These are phyloP conservation scores for Cymbopogon flexuosus DNA, from an alignment of 202 grass and related monocot species.

Conservation along the genomic window DNA sequence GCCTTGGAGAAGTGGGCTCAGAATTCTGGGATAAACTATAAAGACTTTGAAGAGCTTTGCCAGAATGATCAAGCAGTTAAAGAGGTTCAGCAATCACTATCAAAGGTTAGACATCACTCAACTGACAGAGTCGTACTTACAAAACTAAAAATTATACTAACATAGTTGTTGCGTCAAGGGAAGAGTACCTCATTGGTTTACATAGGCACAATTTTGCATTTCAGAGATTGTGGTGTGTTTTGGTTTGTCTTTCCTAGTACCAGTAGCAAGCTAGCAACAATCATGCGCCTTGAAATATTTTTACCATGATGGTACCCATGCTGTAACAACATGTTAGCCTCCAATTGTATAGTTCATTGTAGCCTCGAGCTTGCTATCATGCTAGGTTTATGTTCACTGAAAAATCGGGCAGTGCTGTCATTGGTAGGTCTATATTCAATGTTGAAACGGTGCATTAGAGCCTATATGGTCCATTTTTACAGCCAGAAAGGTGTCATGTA, in stretches of 20 bases:
- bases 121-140: no score
- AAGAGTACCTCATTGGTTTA: not conserved
- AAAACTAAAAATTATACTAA: no score
- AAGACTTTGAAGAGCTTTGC: slow-evolving; percentile 55
- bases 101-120: slow-evolving; percentile 42
- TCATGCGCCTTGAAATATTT: not conserved
- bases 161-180: not conserved
- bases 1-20: slow-evolving; percentile 66
- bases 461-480: not conserved
- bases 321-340: not conserved
- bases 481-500: not conserved
- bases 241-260: not conserved
- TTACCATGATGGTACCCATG: not conserved
- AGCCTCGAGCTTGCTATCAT: no score
- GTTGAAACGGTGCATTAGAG: not conserved
- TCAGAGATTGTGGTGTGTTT: not conserved
- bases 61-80: slow-evolving; percentile 51
- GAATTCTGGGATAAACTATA: slow-evolving; percentile 44
- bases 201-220: not conserved
- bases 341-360: no score
- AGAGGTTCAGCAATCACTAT: slow-evolving; percentile 72
- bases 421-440: not conserved
- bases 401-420: no score
- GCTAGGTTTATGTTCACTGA: no score
- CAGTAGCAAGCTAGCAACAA: not conserved